These are phyloP conservation scores for Magnaporthiopsis rhizophila DNA, from an alignment of 2,329 filamentous ascomycete species.

Conservation along the genomic window DNA sequence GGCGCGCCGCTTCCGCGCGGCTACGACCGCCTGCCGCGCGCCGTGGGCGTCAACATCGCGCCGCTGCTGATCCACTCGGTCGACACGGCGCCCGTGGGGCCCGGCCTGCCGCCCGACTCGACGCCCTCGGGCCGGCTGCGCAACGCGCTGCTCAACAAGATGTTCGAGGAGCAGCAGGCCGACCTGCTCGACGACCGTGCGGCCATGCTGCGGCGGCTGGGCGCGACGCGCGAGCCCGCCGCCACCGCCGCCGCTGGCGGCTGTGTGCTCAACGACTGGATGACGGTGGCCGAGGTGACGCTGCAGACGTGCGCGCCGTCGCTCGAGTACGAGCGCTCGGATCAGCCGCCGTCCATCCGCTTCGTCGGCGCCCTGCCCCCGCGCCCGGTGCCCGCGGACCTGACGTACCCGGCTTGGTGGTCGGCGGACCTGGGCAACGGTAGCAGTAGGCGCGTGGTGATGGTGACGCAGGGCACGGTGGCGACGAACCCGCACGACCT, in stretches of 20 bases:
- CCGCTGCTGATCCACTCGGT: background rate
- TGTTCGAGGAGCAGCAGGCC: background rate
- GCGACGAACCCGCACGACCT: conserved; percentile 30
- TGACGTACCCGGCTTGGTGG: conserved; percentile 36
- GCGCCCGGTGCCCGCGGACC: conserved; percentile 20
- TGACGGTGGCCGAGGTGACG: conserved; percentile 21
- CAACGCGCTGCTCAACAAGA: conserved; percentile 9
- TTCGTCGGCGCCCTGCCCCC: conserved; percentile 34
- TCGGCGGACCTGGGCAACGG: conserved; percentile 21
- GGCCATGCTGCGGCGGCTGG: background rate
- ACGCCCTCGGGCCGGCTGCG: conserved; percentile 8
- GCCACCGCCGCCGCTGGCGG: too few relatives aligned
- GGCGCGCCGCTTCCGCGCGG: conserved; percentile 10
- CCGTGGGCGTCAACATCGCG: conserved; percentile 8
- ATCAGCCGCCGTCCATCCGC: conserved; percentile 28
- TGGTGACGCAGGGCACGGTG: conserved; percentile 40
- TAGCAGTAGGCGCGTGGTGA: conserved; percentile 29
- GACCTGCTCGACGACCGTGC: background rate
- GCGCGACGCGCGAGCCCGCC: background rate
- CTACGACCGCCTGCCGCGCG: conserved; percentile 3
- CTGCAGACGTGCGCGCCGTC: conserved; percentile 30
- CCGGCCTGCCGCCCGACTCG: conserved; percentile 9
- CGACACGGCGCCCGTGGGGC: conserved; percentile 10
- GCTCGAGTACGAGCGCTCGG: conserved; percentile 30
- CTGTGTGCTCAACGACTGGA: background rate